A percentile compares a stretch with the other conserved stretches of the same genome.
Conservation (phyloP, 257 asterid species). For the Solanum piurae region DNA sequence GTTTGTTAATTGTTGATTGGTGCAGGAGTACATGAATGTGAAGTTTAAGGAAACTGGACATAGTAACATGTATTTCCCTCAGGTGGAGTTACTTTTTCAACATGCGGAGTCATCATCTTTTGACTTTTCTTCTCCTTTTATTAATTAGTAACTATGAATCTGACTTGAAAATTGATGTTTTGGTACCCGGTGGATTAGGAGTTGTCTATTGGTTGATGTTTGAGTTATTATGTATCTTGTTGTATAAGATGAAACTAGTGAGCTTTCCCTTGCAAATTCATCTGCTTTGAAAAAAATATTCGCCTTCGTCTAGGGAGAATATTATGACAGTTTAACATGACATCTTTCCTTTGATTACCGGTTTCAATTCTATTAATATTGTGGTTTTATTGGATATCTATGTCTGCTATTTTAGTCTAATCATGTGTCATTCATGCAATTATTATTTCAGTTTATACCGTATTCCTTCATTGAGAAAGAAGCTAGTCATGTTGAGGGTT, state of each 20-base stretch:
- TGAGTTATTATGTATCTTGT: background rate
- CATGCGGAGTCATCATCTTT: background rate
- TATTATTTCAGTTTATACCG: constrained; percentile 66
- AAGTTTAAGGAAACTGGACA: constrained; percentile 99
- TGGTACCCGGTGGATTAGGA: background rate
- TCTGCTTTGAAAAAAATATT: background rate
- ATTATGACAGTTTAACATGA: background rate
- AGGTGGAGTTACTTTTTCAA: constrained; percentile 30
- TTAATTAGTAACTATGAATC: background rate
- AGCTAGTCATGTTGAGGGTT: constrained; percentile 97
- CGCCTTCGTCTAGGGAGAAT: background rate
- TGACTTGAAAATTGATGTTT: background rate
- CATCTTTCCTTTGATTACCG: background rate
- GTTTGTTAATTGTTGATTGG: constrained; percentile 2
- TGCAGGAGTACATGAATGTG: constrained; percentile 89
- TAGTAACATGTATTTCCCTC: constrained; percentile 98
- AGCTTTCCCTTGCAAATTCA: background rate
- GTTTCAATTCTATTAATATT: background rate
- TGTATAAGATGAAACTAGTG: background rate
- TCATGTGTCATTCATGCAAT: background rate
- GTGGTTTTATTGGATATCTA: background rate
- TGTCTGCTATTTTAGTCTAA: background rate
- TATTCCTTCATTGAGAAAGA: constrained; percentile 96
- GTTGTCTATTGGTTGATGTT: background rate
- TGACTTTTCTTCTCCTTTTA: background rate